Evolutionary conservation across 2,329 filamentous ascomycete species (phyloP), one percentile per base, ranked within the genome.

Genomic region (Colletotrichum gigasporum): DNA sequence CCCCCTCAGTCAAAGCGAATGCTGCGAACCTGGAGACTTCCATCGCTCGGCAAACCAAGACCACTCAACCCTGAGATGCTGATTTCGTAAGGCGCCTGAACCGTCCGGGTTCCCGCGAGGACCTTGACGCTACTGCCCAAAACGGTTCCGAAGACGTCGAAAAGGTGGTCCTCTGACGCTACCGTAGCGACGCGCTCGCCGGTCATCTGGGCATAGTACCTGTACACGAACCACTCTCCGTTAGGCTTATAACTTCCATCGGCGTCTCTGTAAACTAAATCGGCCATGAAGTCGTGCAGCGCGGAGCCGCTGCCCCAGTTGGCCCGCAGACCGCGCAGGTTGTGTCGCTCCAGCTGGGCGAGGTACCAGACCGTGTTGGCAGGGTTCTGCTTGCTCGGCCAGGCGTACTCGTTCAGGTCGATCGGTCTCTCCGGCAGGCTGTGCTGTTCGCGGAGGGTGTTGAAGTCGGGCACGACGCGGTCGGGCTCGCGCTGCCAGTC

Each of bases 351-450:
- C 1, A 85, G 75, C 22, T 79, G 79, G 2, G 78, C 70, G 32
- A 85, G 80, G 73, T 78, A 84, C 73, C 76, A 85, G 0, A 76
- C 82, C 1, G 77, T 72, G 4, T 72, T 75, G 0, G 76, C 70
- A 0, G 82, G 78, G 8, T 78, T 72, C 56, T 84, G 79, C 65
- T 84, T 78, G 18, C 69, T 73, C 1, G 68, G 70, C 41, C 26
- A 47, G 3, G 73, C 82, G 65, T 85, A 85, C 65, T 85, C 83
- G 65, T 85, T 84, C 69, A 85, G 77, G 63, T 83, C 81, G 34
- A 83, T 73, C 1, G 73, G 72, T 3, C 71, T 70, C 0, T 72
- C 65, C 8, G 78, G 75, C 0, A 80, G 71, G 10, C 64, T 69
- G 64, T 79, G 69, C 7, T 62, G 58, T 5, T 61, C 54, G 1